Evolutionary conservation across 768 basidiomycete species (phyloP), one percentile per base, ranked within the genome.

Genomic region (Cystofilobasidium capitatum): DNA sequence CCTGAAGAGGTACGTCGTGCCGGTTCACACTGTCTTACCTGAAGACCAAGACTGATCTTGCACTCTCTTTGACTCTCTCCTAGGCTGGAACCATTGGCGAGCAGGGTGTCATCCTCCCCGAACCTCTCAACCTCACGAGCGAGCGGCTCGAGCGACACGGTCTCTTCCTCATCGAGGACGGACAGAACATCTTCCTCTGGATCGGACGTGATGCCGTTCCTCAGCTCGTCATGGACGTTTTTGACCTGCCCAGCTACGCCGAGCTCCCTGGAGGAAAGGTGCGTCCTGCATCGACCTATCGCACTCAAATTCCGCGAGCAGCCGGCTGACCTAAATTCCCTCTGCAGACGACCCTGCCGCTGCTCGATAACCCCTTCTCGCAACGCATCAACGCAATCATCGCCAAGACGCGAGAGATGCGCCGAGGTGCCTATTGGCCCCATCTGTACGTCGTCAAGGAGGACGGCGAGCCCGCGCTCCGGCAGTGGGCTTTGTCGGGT

Each of bases 131-230:
- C 31, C 83, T 92, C 66, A 93, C 92, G 0, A 91, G 90, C n/a
- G 94, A 98, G 77, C 83, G 91, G 44, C 81, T 99, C 62, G 93
- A 97, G 77, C 82, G 93, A 59, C 92, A 98, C 73, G 96, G 96
- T 66, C 81, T 99, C 64, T 97, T 87, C 84, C 78, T 99, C 70
- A 96, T 99, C 72, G 96, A 98, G 77, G 94, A 98, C 76, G 89
- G 89, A 1, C 96, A 98, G 77, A 93, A 89, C 26, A 89, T 99
- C 74, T 98, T 99, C 85, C 81, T 98, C 58, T 98, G 91, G 88
- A 85, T 99, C 59, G 96, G 96, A n/a, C 85, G 92, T 36, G 94
- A 98, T 76, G 91, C 96, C 10, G 91, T 98, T n/a, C 90, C 93
- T 13, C 88, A 93, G 74, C 84, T 98, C 57, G 80, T 98, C 69